Evolutionary conservation across 2,329 filamentous ascomycete species (phyloP).

Genomic region (Paradendryphiella salina): DNA sequence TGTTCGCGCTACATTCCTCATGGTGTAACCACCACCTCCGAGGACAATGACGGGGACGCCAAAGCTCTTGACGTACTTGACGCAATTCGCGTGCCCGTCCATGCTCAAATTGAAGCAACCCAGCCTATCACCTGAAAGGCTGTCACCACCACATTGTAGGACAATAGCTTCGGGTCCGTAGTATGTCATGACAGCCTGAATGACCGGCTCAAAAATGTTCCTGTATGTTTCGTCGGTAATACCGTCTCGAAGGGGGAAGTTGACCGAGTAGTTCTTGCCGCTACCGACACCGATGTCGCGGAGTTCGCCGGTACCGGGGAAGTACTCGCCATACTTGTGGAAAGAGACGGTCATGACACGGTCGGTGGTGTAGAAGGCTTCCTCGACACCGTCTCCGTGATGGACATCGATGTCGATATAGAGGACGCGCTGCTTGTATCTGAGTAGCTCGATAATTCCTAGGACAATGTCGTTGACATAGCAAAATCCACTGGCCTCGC

Average conservation of each 20-base stretch:
- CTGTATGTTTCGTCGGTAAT: conserved; percentile 71
- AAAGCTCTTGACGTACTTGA: conserved; percentile 70
- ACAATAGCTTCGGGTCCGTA: conserved; percentile 70
- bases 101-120: conserved; percentile 73
- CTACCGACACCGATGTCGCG: conserved; percentile 69
- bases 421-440: conserved; percentile 79
- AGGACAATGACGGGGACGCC: conserved; percentile 67
- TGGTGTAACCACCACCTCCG: conserved; percentile 70
- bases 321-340: conserved; percentile 74
- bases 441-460: conserved; percentile 84
- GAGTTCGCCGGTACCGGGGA: conserved; percentile 70
- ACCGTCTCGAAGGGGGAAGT: conserved; percentile 70
- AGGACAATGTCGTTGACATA: conserved; percentile 98
- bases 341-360: conserved; percentile 73
- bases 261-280: conserved; percentile 70
- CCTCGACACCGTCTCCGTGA: conserved; percentile 78
- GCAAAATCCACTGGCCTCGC: conserved; percentile 93
- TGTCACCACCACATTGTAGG: conserved; percentile 70
- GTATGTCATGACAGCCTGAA: conserved; percentile 69
- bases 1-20: conserved; percentile 66
- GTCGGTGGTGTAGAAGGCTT: conserved; percentile 72
- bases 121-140: conserved; percentile 66
- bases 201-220: conserved; percentile 69
- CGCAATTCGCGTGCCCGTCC: conserved; percentile 71
- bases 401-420: conserved; percentile 96